phyloP scores from a whole-genome alignment of 2,329 filamentous ascomycete species.

The Phaeosphaeriaceae sp. region DNA sequence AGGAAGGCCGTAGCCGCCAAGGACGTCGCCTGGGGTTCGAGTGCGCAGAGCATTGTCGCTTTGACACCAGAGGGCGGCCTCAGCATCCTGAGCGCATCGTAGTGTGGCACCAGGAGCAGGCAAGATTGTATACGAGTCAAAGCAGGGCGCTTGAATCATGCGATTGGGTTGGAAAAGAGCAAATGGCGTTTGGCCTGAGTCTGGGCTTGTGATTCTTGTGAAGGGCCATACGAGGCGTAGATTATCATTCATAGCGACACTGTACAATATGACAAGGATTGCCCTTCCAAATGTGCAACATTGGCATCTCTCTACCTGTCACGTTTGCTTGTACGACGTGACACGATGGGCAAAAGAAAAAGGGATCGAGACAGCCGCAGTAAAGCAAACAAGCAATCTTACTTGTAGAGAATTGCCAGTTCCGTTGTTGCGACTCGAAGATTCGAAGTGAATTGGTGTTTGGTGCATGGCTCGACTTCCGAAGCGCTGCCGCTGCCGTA shows the following conservation, averaged over 20 bases:
- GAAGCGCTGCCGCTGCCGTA: constrained; percentile 14
- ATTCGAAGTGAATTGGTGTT: background rate
- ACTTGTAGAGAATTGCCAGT: background rate
- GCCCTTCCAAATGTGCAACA: background rate
- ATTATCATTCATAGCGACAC: constrained; percentile 12
- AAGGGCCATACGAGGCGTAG: constrained; percentile 6
- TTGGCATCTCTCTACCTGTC: background rate
- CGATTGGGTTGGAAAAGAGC: constrained; percentile 1
- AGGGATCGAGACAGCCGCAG: background rate
- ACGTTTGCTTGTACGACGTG: constrained; percentile 1
- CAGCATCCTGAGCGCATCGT: constrained; percentile 66
- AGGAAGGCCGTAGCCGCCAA: constrained; percentile 76
- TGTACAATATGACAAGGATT: constrained; percentile 14
- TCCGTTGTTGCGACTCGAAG: background rate
- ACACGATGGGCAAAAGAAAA: background rate
- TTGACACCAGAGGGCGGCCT: constrained; percentile 78
- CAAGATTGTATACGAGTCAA: background rate
- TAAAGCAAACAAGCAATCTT: background rate
- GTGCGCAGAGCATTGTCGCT: constrained; percentile 76
- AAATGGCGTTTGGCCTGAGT: constrained; percentile 2
- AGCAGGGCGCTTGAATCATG: background rate
- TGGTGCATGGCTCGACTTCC: background rate
- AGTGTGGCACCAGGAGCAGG: constrained; percentile 7
- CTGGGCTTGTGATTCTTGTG: background rate
- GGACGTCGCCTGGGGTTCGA: constrained; percentile 77